These are phyloP conservation scores for Verticillium longisporum DNA, from an alignment of 2,329 filamentous ascomycete species.

Conservation along the genomic window DNA sequence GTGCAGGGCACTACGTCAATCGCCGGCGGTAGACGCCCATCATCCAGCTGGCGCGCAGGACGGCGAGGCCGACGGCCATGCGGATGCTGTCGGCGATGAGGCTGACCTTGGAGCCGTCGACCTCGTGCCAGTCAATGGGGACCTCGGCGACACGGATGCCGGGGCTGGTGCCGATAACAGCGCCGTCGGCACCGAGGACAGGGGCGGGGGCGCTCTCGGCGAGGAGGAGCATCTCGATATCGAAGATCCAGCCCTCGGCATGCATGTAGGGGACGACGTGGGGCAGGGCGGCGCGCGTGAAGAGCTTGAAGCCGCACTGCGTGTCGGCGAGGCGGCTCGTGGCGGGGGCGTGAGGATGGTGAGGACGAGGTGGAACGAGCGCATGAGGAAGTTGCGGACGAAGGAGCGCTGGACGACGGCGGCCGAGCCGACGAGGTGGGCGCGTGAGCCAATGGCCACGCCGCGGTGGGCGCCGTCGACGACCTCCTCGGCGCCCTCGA, in stretches of 20 bases:
- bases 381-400: slow-evolving; percentile 94
- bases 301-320: slow-evolving; percentile 98
- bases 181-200: slow-evolving; percentile 46
- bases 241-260: slow-evolving; percentile 98
- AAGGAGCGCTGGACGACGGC: slow-evolving; percentile 89
- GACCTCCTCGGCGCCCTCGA: slow-evolving; percentile 69
- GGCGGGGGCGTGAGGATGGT: slow-evolving; percentile 84
- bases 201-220: slow-evolving; percentile 73
- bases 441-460: slow-evolving; percentile 84
- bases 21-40: slow-evolving; percentile 74
- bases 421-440: slow-evolving; percentile 89
- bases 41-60: slow-evolving; percentile 84
- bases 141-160: slow-evolving; percentile 89
- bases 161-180: slow-evolving; percentile 50
- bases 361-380: slow-evolving; percentile 88
- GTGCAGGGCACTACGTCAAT: slow-evolving; percentile 29
- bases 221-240: slow-evolving; percentile 99
- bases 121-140: slow-evolving; percentile 91
- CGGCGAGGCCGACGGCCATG: slow-evolving; percentile 86
- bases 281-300: slow-evolving; percentile 75
- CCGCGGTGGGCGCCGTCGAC: slow-evolving; percentile 68
- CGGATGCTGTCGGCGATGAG: slow-evolving; percentile 87
- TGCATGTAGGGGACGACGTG: slow-evolving; percentile 98
- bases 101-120: slow-evolving; percentile 90
- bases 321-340: slow-evolving; percentile 89